Evolutionary conservation across 768 basidiomycete genomes (phyloP), one percentile per base, ranked within the genome.

Genomic region (Lactifluus rugatus): DNA sequence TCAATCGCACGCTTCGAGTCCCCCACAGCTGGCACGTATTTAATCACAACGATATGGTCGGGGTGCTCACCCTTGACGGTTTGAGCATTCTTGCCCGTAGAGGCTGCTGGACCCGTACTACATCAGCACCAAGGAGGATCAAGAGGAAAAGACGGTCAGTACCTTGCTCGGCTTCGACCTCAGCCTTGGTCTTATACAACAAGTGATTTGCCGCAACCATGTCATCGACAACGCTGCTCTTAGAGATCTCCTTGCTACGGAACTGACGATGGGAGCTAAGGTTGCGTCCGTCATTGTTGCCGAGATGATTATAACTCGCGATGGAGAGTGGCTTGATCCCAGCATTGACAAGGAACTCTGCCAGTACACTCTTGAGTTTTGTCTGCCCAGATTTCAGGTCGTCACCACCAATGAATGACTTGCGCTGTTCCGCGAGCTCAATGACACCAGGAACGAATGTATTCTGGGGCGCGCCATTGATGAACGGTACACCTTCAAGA

Each of bases 1-100:
- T 98, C 96, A 78, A 98, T 93, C n/a, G 94, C 96, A 56, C 92
- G 81, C 83, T 97, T 98, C 57, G 89, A 91, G 76, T 98, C 96
- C 39, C 95, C 94, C 31, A 95, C 93, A 25, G 93, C 90, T 21
- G 92, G 93, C 2, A 97, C 87, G 65, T 95, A 95, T 78, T 95
- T 95, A 81, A 95, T 95, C 56, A 95, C 93, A 54, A 97, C 86
- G 66, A 94, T 81, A 69, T 99, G 95, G 72, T 97, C 94, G 28
- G 95, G 95, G 72, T 97, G 93, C 74, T 99, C 95, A 66, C 93
- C 93, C 73, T 94, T 93, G 65, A 79, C 72, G 9, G 73, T 75
- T 64, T 73, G 84, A 64, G 48, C 71, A 63, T 58, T 74, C 71
- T 72, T 70, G 45, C 78, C 81, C 62, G 78, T 80, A 26, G 76